Conservation (phyloP, 2,329 filamentous ascomycete genomes). For the Ophiocordyceps robertsii region DNA sequence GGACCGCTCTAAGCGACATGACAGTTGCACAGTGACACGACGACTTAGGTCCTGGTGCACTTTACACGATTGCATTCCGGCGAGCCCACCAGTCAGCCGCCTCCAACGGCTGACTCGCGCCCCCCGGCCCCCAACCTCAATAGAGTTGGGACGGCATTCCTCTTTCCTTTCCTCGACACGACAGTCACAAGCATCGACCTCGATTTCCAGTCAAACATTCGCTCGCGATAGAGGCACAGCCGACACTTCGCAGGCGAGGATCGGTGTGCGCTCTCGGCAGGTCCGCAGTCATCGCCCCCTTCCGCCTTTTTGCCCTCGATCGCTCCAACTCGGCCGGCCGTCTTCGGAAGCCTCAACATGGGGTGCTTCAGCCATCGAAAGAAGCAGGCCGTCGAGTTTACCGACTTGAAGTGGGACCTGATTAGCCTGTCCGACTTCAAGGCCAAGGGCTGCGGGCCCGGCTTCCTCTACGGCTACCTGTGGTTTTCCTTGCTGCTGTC, state of each 20-base stretch:
- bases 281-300: constrained; percentile 13
- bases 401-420: constrained; percentile 91
- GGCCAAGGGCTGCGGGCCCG: constrained; percentile 61
- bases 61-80: no score
- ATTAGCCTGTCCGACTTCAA: constrained; percentile 72
- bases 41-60: no score
- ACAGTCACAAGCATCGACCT: not conserved
- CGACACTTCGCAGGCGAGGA: constrained; percentile 36
- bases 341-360: constrained; percentile 34
- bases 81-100: no score
- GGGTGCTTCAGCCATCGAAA: constrained; percentile 48
- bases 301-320: constrained; percentile 3
- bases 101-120: no score
- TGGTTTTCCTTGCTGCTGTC: constrained; percentile 70
- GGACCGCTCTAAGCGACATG: no score
- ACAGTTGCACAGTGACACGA: no score
- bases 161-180: no score
- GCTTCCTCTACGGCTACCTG: constrained; percentile 73
- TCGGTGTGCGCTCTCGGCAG: constrained; percentile 31
- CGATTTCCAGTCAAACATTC: not conserved
- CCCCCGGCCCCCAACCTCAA: no score
- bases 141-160: no score
- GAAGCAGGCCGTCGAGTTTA: constrained; percentile 51
- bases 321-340: constrained; percentile 1
- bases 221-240: constrained; percentile 16